Base-by-base conservation (phyloP, 1,284 basidiomycete genomes). In the Hemileia vastatrix region DNA sequence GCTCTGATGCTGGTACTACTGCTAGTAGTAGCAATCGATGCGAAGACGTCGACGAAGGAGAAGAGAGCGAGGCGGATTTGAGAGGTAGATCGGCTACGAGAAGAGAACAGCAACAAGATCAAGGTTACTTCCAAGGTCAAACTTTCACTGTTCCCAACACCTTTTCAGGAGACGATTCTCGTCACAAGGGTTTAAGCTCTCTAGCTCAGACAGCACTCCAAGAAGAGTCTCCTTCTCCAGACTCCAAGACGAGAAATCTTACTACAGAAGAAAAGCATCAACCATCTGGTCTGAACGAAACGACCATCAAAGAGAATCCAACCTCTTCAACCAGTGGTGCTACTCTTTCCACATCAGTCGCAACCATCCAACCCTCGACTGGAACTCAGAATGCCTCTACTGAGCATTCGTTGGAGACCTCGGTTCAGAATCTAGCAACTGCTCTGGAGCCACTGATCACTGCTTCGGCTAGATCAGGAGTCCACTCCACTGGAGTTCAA, bases 321-420 rank as follows among this genome's bases (percentile, higher is more conserved):
- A n/a, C n/a, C n/a, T n/a, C n/a, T n/a, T n/a, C n/a, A n/a, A n/a
- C n/a, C n/a, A n/a, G n/a, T n/a, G n/a, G n/a, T n/a, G n/a, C n/a
- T n/a, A n/a, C n/a, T n/a, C n/a, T n/a, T n/a, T n/a, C n/a, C n/a
- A n/a, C n/a, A 6, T 6, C n/a, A 31, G 15, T 33, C n/a, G 4
- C 44, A 50, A 13, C n/a, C 6, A 3, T 21, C 51, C 6, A 27
- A n/a, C 13, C 19, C 24, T 13, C 18, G 43, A 36, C 47, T n/a
- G 23, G 54, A 47, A 48, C 55, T 5, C 27, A 27, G 27, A 56
- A 62, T 9, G 54, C 57, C 40, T 53, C 2, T 56, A 62, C 4
- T 21, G 53, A 1, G 11, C 32, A 2, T 33, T 64, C 62, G 57
- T 57, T 1, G 47, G 21, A 11, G 63, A 33, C 0, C n/a, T 63